Evolutionary conservation across 176 grass and related monocot species (phyloP), one percentile per base, ranked within the genome.

Genomic region (Echinochloa phyllopogon): DNA sequence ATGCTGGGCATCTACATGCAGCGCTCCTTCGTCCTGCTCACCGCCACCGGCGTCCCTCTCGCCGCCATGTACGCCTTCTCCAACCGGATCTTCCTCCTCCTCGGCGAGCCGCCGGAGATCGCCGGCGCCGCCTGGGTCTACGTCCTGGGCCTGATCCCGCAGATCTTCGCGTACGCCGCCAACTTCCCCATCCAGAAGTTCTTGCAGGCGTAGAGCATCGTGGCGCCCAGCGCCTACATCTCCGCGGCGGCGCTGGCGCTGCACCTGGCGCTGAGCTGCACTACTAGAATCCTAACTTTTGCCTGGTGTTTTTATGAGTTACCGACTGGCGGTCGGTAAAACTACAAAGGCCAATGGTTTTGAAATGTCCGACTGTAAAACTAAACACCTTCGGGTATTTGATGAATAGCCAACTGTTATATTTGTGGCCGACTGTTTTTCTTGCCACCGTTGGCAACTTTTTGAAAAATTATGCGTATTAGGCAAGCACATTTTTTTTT

Each of bases 161-260:
- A 95, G 77, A 92, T 95, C 69, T 92, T 95, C 65, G 93, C 93
- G 13, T 95, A 95, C 53, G 90, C 90, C 0, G 66, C 69, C 27
- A 92, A 92, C 75, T 95, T 95, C 82, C 93, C 90, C 3, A 92
- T 95, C 69, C 90, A 95, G 39, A 95, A 92, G 85, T 95, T 95
- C 60, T 21, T 95, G 29, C 93, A 95, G 76, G 87, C 93, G 33
- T 90, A 95, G 74, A 95, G 93, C 83, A 95, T 92, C 33, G 88
- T 95, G 49, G 75, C 83, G 44, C 93, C 93, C 8, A 95, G 93
- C 59, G 93, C 93, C 16, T 92, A 75, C 60, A 95, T 95, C 33
- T 65, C 83, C 1, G 72, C 84, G 0, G 74, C 58, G 29, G 53
- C 78, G 18, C 45, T 89, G 16, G 64, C 8, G 5, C 45, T 85